A percentile compares a stretch with the other conserved stretches of the same genome.
phyloP scores from a whole-genome alignment of 805 yeast genomes.

The Candida sithepensis region DNA sequence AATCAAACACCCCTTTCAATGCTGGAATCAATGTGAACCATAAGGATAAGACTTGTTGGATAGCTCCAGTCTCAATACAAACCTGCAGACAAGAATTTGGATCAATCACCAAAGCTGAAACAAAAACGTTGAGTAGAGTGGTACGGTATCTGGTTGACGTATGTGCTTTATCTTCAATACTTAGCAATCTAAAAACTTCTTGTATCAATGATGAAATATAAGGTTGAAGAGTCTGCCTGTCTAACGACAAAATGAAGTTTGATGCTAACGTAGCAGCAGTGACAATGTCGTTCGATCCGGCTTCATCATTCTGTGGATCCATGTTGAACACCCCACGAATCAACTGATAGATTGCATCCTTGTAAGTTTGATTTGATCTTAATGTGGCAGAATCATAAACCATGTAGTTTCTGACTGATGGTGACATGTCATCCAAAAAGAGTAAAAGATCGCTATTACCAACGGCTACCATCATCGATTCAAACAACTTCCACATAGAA shows the following conservation, averaged over 20 bases:
- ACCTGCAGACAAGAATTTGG: constrained; percentile 48
- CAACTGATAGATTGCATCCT: constrained; percentile 48
- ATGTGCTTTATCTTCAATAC: constrained; percentile 30
- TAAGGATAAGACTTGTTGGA: constrained; percentile 50
- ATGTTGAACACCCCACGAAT: constrained; percentile 39
- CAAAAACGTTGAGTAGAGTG: constrained; percentile 55
- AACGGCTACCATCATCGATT: constrained; percentile 37
- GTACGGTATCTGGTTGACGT: constrained; percentile 32
- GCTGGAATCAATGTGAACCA: constrained; percentile 63
- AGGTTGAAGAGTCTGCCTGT: constrained; percentile 37
- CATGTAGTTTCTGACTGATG: constrained; percentile 71
- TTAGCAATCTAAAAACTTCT: constrained; percentile 39
- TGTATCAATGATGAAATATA: constrained; percentile 45
- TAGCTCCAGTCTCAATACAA: constrained; percentile 42
- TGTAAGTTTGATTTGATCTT: constrained; percentile 42
- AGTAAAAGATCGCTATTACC: constrained; percentile 50
- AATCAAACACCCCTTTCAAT: constrained; percentile 71
- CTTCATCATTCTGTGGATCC: constrained; percentile 32
- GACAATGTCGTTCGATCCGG: constrained; percentile 53
- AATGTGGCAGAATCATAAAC: constrained; percentile 51
- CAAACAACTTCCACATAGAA: constrained; percentile 71
- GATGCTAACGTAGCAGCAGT: constrained; percentile 63
- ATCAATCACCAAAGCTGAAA: constrained; percentile 62
- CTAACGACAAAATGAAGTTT: constrained; percentile 57
- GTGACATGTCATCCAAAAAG: constrained; percentile 72